phyloP scores from a whole-genome alignment of 345 rosid genomes.

The Euclidium syriacum region DNA sequence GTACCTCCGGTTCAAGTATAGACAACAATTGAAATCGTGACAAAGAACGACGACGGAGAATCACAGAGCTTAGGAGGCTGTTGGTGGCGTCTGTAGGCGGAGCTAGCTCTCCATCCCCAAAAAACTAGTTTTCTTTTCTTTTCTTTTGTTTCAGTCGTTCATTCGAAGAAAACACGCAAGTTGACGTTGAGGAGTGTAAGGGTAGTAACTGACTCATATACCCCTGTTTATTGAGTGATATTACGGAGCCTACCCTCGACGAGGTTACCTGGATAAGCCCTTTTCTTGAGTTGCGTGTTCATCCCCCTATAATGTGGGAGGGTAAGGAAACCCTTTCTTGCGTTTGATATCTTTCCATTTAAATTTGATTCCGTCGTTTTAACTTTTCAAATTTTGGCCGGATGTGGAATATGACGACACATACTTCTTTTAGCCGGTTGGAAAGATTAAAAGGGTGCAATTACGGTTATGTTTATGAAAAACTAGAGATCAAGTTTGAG shows the following conservation, averaged over 20 bases:
- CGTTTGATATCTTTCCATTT: background rate
- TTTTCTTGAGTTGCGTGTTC: constrained; percentile 31
- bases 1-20: background rate
- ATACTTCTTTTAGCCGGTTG: too few relatives aligned
- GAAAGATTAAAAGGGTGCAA: too few relatives aligned
- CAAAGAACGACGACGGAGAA: background rate
- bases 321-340: background rate
- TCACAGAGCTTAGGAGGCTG: background rate
- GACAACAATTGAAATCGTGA: background rate
- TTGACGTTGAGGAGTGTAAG: constrained; percentile 17
- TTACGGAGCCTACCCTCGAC: background rate
- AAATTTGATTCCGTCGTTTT: background rate
- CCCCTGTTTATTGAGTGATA: background rate
- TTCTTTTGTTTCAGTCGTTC: background rate
- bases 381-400: background rate
- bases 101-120: constrained; percentile 12
- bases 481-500: too few relatives aligned
- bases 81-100: background rate
- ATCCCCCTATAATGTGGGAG: background rate
- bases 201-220: background rate
- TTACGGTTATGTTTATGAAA: too few relatives aligned
- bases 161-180: constrained; percentile 11
- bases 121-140: background rate
- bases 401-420: too few relatives aligned
- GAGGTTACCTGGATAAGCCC: constrained; percentile 1